Conservation (phyloP, 768 basidiomycete genomes). For the Suillus luteus region DNA sequence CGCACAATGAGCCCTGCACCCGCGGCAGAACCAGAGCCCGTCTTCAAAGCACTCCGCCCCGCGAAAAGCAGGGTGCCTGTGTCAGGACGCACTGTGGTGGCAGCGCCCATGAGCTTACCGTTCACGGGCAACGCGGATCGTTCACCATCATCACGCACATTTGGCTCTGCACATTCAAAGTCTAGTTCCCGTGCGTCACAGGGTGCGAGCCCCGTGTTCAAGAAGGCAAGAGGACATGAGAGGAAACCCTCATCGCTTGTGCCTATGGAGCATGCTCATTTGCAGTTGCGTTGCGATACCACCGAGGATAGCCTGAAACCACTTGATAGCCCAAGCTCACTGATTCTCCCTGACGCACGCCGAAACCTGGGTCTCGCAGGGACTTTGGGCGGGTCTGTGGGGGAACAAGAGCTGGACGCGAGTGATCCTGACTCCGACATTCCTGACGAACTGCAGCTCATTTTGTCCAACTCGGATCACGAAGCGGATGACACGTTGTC, state of each 20-base stretch:
- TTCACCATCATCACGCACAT: conserved; percentile 38
- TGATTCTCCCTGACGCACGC: conserved; percentile 52
- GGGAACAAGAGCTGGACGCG: conserved; percentile 47
- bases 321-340: conserved; percentile 28
- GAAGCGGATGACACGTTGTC: conserved; percentile 46
- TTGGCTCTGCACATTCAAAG: conserved; percentile 38
- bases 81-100: conserved; percentile 22
- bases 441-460: conserved; percentile 72
- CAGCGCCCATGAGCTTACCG: conserved; percentile 21
- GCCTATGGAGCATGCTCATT: conserved; percentile 19
- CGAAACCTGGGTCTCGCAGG: conserved; percentile 64
- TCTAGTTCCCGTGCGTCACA: conserved; percentile 25
- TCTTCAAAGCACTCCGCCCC: conserved; percentile 61
- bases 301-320: neutral
- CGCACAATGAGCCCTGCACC: conserved; percentile 60
- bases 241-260: conserved; percentile 29
- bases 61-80: conserved; percentile 36
- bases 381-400: conserved; percentile 65
- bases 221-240: conserved; percentile 26
- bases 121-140: conserved; percentile 25
- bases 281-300: conserved; percentile 3
- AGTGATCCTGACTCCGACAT: conserved; percentile 78
- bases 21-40: conserved; percentile 55
- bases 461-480: conserved; percentile 49
- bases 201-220: conserved; percentile 38